Evolutionary conservation across 371 early-diverging fungal species (phyloP).

Genomic region (Dichotomocladium elegans): DNA sequence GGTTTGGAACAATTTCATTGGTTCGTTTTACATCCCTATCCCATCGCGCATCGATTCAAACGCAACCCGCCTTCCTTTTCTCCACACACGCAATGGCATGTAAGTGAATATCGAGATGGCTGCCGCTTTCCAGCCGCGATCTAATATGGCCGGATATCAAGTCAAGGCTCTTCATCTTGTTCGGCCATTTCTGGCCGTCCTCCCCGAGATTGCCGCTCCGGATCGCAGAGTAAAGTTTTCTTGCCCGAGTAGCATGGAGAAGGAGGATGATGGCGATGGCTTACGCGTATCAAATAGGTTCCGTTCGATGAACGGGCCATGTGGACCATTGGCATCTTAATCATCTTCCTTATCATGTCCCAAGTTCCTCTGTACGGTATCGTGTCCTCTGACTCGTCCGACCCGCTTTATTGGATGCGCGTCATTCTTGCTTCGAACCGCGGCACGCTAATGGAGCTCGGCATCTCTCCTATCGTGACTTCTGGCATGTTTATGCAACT

Average conservation of each 20-base stretch:
- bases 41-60: too few species aligned
- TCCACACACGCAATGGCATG: too few species aligned
- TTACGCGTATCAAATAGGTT: conserved; percentile 48
- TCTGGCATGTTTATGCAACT: conserved; percentile 99
- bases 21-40: too few species aligned
- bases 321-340: conserved; percentile 98
- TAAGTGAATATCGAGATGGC: too few species aligned
- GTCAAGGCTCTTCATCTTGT: conserved; percentile 96
- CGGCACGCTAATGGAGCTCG: conserved; percentile 99
- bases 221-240: conserved; percentile 88
- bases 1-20: too few species aligned
- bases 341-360: conserved; percentile 98
- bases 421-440: conserved; percentile 99
- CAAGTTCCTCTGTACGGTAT: conserved; percentile 99
- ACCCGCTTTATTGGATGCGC: conserved; percentile 99
- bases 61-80: too few species aligned
- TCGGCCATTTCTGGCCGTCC: conserved; percentile 96
- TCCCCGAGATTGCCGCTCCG: conserved; percentile 97
- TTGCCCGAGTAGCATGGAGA: not conserved
- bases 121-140: too few species aligned
- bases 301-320: conserved; percentile 97
- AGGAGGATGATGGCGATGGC: not conserved
- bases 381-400: conserved; percentile 96
- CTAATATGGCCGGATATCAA: conserved; percentile 20
- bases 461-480: conserved; percentile 99